A percentile compares a stretch with the other conserved stretches of the same genome.
Conservation (phyloP, 768 basidiomycete genomes). For the Podaxis sp. region DNA sequence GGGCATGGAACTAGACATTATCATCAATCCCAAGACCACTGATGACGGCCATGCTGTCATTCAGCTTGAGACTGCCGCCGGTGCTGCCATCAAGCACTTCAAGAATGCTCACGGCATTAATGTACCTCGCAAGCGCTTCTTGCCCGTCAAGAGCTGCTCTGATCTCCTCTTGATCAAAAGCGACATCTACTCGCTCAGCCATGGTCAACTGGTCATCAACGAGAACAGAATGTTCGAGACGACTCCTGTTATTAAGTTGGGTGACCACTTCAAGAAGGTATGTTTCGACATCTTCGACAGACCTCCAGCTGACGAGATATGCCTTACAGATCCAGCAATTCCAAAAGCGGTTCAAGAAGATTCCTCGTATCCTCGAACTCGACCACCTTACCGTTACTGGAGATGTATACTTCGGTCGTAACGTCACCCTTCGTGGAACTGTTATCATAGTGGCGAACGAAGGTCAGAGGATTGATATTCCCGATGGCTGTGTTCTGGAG, state of each 20-base stretch:
- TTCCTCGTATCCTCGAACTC: conserved; percentile 85
- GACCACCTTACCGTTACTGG: conserved; percentile 95
- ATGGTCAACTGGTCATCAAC: conserved; percentile 87
- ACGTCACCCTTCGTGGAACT: conserved; percentile 83
- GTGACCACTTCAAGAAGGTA: conserved; percentile 96
- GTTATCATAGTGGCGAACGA: conserved; percentile 89
- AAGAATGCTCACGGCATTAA: conserved; percentile 90
- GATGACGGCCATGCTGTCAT: conserved; percentile 87
- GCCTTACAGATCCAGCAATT: conserved; percentile 69
- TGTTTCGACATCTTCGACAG: conserved; percentile 7
- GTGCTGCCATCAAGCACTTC: conserved; percentile 94
- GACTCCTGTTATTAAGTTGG: conserved; percentile 95
- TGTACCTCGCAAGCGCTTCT: conserved; percentile 91
- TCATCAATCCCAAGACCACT: conserved; percentile 86
- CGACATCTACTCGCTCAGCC: conserved; percentile 87
- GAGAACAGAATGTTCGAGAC: conserved; percentile 79
- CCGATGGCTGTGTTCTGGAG: conserved; percentile 78
- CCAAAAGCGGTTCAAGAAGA: conserved; percentile 94
- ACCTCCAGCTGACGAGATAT: neutral
- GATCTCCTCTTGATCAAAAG: conserved; percentile 88
- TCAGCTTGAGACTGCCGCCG: conserved; percentile 90
- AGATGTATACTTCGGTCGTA: conserved; percentile 87
- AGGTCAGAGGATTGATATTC: conserved; percentile 78
- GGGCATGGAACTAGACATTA: conserved; percentile 90
- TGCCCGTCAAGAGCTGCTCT: conserved; percentile 88